phyloP scores from a whole-genome alignment of 2,329 filamentous ascomycete genomes.

The Claviceps purpurea region DNA sequence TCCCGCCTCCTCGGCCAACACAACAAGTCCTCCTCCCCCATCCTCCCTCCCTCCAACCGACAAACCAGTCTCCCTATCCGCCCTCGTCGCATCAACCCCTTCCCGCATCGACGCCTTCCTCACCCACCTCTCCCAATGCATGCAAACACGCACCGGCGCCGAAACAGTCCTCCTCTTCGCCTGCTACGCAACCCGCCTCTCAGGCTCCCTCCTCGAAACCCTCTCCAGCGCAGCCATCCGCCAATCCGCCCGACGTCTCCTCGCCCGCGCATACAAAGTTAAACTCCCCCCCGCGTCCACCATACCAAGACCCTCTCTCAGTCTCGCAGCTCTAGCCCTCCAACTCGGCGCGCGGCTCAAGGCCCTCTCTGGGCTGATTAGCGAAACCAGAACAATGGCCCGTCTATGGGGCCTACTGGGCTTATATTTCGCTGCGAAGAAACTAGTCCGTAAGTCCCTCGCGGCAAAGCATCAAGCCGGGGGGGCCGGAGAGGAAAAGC shows the following conservation, averaged over 20 bases:
- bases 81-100: conserved; percentile 10
- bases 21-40: neutral
- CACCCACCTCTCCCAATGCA: conserved; percentile 44
- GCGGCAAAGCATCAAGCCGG: conserved; percentile 5
- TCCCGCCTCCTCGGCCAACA: neutral
- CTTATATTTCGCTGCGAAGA: conserved; percentile 54
- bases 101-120: conserved; percentile 36
- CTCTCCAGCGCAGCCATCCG: conserved; percentile 45
- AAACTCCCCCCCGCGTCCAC: conserved; percentile 33
- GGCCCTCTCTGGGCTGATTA: conserved; percentile 50
- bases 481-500: conserved; percentile 13
- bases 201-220: conserved; percentile 35
- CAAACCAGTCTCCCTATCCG: conserved; percentile 6
- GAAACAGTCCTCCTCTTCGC: conserved; percentile 56
- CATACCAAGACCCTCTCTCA: conserved; percentile 17
- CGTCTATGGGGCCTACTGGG: conserved; percentile 67
- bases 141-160: conserved; percentile 55
- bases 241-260: conserved; percentile 35
- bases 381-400: conserved; percentile 58
- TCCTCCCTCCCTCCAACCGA: conserved; percentile 2
- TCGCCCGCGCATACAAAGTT: conserved; percentile 32
- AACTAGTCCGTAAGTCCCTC: conserved; percentile 25
- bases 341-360: conserved; percentile 39
- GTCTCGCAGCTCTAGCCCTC: conserved; percentile 29
- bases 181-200: conserved; percentile 51